phyloP scores from a whole-genome alignment of 225 moss, liverwort and hornwort species.

The Polytrichum commune region DNA sequence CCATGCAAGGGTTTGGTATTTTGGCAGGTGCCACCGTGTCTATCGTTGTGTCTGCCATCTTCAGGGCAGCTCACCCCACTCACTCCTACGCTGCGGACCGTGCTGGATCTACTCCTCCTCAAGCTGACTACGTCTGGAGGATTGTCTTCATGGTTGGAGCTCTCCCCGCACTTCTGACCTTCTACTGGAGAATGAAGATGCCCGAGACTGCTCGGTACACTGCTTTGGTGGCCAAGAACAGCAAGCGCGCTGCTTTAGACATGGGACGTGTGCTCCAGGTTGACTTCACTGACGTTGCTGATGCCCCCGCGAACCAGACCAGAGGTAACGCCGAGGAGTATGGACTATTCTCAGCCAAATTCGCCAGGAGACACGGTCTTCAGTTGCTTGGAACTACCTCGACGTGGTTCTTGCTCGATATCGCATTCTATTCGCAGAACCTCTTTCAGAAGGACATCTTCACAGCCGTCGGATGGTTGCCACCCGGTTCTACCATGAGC shows the following conservation, averaged over 20 bases:
- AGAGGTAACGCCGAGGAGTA: neutral
- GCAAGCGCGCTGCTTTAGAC: slow-evolving; percentile 47
- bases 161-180: slow-evolving; percentile 49
- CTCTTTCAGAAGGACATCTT: slow-evolving; percentile 30
- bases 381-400: slow-evolving; percentile 11
- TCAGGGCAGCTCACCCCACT: slow-evolving; percentile 14
- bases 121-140: slow-evolving; percentile 55
- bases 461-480: slow-evolving; percentile 21
- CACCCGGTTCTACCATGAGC: slow-evolving; percentile 16
- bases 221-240: slow-evolving; percentile 52
- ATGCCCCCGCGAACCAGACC: slow-evolving; percentile 8
- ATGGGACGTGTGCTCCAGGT: slow-evolving; percentile 54
- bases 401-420: slow-evolving; percentile 20
- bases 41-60: slow-evolving; percentile 23
- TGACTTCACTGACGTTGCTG: slow-evolving; percentile 38
- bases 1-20: slow-evolving; percentile 62
- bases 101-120: slow-evolving; percentile 34
- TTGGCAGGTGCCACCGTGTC: slow-evolving; percentile 21
- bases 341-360: slow-evolving; percentile 9
- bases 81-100: slow-evolving; percentile 25
- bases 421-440: slow-evolving; percentile 22
- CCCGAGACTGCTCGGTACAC: slow-evolving; percentile 73
- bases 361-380: slow-evolving; percentile 12
- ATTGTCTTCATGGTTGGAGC: slow-evolving; percentile 51
- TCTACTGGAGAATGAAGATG: slow-evolving; percentile 49